Conservation (phyloP, 495 filamentous ascomycete genomes). For the Xylaria sp. region DNA sequence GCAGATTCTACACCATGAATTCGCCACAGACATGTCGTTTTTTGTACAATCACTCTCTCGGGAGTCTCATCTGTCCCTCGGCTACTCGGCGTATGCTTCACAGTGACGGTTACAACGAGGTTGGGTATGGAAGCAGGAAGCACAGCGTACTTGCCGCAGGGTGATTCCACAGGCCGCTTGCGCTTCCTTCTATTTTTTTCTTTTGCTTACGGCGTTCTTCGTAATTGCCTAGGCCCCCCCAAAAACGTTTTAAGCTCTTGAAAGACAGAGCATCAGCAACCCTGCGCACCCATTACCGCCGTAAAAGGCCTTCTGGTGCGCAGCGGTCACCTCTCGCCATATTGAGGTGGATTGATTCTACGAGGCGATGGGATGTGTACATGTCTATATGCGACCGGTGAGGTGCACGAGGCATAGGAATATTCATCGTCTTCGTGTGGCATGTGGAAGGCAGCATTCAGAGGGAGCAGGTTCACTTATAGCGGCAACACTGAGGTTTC, state of each 20-base stretch:
- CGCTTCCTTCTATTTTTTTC: constrained; percentile 13
- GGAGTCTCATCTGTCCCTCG: background rate
- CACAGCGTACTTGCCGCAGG: constrained; percentile 25
- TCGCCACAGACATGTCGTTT: constrained; percentile 1
- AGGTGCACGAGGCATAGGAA: background rate
- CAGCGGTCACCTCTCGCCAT: background rate
- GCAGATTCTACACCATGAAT: background rate
- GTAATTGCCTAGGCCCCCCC: background rate
- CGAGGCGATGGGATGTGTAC: background rate
- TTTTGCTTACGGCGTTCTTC: background rate
- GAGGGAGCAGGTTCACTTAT: background rate
- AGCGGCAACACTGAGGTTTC: background rate
- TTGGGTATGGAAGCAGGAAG: constrained; percentile 10
- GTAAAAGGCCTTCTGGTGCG: background rate
- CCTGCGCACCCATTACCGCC: background rate
- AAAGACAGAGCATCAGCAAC: constrained; percentile 20
- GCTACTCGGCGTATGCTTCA: background rate
- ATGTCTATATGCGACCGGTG: background rate
- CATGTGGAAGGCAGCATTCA: background rate
- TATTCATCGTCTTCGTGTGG: background rate
- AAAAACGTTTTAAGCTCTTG: constrained; percentile 20
- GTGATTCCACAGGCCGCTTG: constrained; percentile 28
- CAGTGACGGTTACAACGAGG: background rate
- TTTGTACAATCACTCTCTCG: background rate
- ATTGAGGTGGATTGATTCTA: background rate